These are phyloP conservation scores for Saraca asoca DNA, from an alignment of 331 rosid genomes.

Conservation along the genomic window DNA sequence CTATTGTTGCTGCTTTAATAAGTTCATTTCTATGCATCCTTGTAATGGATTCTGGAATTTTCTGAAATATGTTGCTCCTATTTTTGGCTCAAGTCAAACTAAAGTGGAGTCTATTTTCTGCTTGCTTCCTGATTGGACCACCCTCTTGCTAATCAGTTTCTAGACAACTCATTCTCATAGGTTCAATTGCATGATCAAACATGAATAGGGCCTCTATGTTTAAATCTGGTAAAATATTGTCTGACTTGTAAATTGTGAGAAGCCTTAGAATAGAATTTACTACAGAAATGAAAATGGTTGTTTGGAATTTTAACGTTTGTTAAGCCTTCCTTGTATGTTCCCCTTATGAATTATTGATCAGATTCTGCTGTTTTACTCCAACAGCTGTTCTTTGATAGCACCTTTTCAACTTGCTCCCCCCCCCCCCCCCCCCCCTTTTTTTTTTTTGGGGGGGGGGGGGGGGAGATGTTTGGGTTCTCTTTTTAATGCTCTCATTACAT, in stretches of 20 bases:
- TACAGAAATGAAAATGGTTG: too few relatives aligned
- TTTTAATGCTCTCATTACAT: constrained; percentile 5
- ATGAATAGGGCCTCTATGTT: constrained; percentile 10
- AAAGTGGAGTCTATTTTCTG: constrained; percentile 20
- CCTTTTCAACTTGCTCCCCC: constrained; percentile 7
- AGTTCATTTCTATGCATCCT: constrained; percentile 29
- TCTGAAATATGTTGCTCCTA: too few relatives aligned
- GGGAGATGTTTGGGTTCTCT: constrained; percentile 1
- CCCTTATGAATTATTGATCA: neutral
- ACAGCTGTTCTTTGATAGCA: neutral
- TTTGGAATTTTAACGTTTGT: too few relatives aligned
- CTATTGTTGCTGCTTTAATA: constrained; percentile 36
- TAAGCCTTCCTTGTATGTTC: too few relatives aligned
- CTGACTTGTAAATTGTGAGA: too few relatives aligned
- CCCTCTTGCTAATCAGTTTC: neutral
- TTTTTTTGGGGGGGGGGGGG: neutral
- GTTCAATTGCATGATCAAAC: too few relatives aligned
- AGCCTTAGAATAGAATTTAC: too few relatives aligned
- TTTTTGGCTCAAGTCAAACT: too few relatives aligned
- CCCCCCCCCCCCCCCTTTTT: too few relatives aligned
- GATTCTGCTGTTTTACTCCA: neutral
- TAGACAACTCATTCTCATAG: too few relatives aligned
- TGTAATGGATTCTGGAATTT: constrained; percentile 23
- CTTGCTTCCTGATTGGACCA: constrained; percentile 20
- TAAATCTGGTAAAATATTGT: constrained; percentile 23